These are phyloP conservation scores for Jacaranda mimosifolia DNA, from an alignment of 257 asterid genomes.

Conservation along the genomic window DNA sequence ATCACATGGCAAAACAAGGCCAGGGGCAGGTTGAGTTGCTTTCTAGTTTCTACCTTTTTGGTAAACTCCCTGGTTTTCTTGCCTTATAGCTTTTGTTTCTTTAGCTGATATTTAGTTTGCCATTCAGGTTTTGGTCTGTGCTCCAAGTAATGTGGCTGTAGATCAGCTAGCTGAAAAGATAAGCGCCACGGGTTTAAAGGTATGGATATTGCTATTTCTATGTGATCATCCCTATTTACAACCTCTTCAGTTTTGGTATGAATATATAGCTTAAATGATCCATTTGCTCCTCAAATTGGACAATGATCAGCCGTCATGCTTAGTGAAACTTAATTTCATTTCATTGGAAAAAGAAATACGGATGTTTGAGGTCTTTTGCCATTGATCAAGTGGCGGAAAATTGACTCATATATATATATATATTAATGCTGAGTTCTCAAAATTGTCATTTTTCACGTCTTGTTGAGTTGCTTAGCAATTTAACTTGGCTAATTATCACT, in stretches of 20 bases:
- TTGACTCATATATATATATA: not conserved
- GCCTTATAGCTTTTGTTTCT: not conserved
- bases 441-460: constrained; percentile 9
- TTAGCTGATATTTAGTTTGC: constrained; percentile 31
- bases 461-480: constrained; percentile 10
- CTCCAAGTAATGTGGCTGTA: constrained; percentile 99
- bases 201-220: constrained; percentile 40
- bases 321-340: constrained; percentile 15
- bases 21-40: constrained; percentile 82
- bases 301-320: not conserved
- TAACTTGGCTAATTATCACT: constrained; percentile 24
- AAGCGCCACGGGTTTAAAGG: constrained; percentile 98
- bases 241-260: constrained; percentile 11
- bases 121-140: constrained; percentile 93
- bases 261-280: not conserved
- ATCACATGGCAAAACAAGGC: constrained; percentile 99
- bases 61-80: constrained; percentile 12
- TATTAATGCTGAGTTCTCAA: not conserved
- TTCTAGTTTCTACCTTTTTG: constrained; percentile 23
- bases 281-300: constrained; percentile 17
- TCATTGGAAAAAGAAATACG: not conserved
- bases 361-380: constrained; percentile 1
- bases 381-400: constrained; percentile 2
- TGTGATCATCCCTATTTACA: constrained; percentile 12
- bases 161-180: constrained; percentile 99